These are phyloP conservation scores for Phytophthora pluvialis DNA, from an alignment of 352 stramenopile species.

Conservation along the genomic window DNA sequence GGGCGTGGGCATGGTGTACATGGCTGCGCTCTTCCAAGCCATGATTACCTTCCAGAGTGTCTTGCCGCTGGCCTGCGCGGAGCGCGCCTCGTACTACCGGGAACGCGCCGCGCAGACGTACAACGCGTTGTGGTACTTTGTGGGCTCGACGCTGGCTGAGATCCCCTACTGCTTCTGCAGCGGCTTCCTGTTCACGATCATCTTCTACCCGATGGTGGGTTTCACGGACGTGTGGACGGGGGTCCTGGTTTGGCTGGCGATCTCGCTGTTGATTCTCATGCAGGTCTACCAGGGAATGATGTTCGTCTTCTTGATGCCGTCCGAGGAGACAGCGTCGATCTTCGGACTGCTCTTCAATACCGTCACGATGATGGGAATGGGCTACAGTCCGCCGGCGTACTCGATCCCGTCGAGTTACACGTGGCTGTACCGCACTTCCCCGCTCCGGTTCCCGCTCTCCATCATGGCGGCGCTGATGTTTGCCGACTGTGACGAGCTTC, in stretches of 20 bases:
- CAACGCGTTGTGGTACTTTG: constrained; percentile 64
- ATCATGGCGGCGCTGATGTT: constrained; percentile 33
- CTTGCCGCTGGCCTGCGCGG: constrained; percentile 81
- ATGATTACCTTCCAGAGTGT: constrained; percentile 72
- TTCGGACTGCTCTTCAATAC: constrained; percentile 41
- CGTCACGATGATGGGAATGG: constrained; percentile 52
- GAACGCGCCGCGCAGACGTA: constrained; percentile 86
- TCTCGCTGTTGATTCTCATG: constrained; percentile 37
- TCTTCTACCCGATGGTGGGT: constrained; percentile 44
- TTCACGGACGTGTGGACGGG: constrained; percentile 22
- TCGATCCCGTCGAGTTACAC: constrained; percentile 36
- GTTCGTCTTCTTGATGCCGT: constrained; percentile 32
- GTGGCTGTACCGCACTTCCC: constrained; percentile 33
- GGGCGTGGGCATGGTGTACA: constrained; percentile 82
- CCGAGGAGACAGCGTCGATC: constrained; percentile 37
- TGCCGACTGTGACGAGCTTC: constrained; percentile 31
- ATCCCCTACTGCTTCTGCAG: constrained; percentile 53
- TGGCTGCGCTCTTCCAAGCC: constrained; percentile 62
- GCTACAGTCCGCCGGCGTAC: constrained; percentile 50
- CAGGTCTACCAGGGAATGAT: constrained; percentile 39
- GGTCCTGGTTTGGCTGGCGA: constrained; percentile 33
- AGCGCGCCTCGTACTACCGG: constrained; percentile 76
- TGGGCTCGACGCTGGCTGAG: constrained; percentile 64
- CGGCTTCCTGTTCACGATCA: constrained; percentile 32
- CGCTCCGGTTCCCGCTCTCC: constrained; percentile 21